A percentile compares a stretch with the other conserved stretches of the same genome.
Conservation (phyloP, 78 protist genomes). For the Bigelowiella natans region DNA sequence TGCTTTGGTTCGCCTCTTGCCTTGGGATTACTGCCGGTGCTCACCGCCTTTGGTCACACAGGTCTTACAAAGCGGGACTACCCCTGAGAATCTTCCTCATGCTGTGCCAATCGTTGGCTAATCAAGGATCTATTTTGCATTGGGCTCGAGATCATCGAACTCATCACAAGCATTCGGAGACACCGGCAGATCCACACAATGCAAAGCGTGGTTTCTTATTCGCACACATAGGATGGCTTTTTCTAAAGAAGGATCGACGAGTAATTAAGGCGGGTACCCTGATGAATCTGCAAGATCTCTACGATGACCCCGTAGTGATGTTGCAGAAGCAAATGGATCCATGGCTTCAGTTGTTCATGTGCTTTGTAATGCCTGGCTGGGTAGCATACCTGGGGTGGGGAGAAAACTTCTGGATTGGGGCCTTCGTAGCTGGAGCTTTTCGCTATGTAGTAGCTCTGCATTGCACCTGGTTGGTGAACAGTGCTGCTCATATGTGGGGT, state of each 20-base stretch:
- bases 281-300: conserved; percentile 12
- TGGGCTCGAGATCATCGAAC: conserved; percentile 25
- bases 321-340: background rate
- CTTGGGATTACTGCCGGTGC: conserved; percentile 36
- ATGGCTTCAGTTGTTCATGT: conserved; percentile 3
- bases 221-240: conserved; percentile 15
- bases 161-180: conserved; percentile 25
- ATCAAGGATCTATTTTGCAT: conserved; percentile 20
- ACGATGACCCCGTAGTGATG: background rate
- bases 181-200: conserved; percentile 22
- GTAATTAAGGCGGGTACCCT: conserved; percentile 7
- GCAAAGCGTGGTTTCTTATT: conserved; percentile 23
- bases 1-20: conserved; percentile 14
- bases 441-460: conserved; percentile 22
- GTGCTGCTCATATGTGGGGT: conserved; percentile 25
- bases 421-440: conserved; percentile 3
- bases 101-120: background rate
- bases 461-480: conserved; percentile 25
- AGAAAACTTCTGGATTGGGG: background rate
- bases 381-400: conserved; percentile 13
- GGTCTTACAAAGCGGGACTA: conserved; percentile 4
- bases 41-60: conserved; percentile 34
- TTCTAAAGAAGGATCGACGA: background rate
- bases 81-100: background rate
- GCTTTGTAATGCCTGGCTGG: conserved; percentile 3